Evolutionary conservation across 2,329 filamentous ascomycete genomes (phyloP), one percentile per base, ranked within the genome.

Genomic region (Penicillium decumbens): DNA sequence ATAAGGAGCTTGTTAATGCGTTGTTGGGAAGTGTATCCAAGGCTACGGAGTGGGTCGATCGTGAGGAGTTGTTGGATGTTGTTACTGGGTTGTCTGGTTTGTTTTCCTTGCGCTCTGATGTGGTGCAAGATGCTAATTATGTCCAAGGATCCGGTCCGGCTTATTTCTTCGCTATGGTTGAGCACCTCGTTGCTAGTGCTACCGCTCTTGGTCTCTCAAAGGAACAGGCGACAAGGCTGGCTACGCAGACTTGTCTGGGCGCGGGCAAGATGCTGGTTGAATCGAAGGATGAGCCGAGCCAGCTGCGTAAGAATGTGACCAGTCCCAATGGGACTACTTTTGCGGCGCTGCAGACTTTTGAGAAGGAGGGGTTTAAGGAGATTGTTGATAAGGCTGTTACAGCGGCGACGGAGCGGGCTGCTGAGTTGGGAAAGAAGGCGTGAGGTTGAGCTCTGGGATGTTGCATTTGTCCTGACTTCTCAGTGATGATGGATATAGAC

Each of bases 121-220:
- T 15, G 33, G 18, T 4, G n/a, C 3, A 12, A 41, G 20, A 3
- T 25, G 3, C 20, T 30, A 24, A 39, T 3, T 12, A 3, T n/a
- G 15, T 37, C 18, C 7, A 18, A 68, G 66, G 66, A 45, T 68
- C 66, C n/a, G 66, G 66, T 9, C 66, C 66, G 4, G 66, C 66
- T 6, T 68, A 68, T 41, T 68, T 68, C 58, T 68, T 68, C 51
- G 66, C 66, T 23, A 67, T 68, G 65, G 66, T 68, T 15, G 66
- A 68, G 43, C 65, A 68, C 43, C 47, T 68, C 3, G 48, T 68
- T 27, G 57, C 65, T 25, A 68, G 65, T 43, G 65, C 65, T 4
- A 68, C 63, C 3, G 59, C 62, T 2, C 53, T 68, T 2, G 66
- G 66, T 4, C 55, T 68, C 5, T 54, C 65, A 0, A 49, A 62